Evolutionary conservation across 2,329 filamentous ascomycete genomes (phyloP).

Genomic region (Monilinia laxa): DNA sequence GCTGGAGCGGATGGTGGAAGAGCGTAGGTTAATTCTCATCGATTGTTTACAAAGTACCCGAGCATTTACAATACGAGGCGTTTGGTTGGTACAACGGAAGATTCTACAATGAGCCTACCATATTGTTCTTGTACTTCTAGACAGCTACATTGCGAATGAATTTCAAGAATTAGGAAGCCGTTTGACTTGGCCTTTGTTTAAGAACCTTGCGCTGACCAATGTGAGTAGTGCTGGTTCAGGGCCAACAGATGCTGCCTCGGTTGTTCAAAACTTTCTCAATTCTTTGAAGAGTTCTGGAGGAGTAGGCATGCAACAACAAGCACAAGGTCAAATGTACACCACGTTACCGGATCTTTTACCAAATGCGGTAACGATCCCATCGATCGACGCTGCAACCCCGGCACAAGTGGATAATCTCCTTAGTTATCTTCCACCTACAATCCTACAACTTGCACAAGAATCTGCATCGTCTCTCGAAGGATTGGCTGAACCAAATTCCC

Average conservation of each 20-base stretch:
- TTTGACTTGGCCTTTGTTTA: conserved; percentile 18
- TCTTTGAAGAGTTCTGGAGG: conserved; percentile 63
- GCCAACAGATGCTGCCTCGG: conserved; percentile 66
- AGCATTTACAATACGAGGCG: conserved; percentile 37
- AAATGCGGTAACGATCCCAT: conserved; percentile 72
- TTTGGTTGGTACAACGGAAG: conserved; percentile 36
- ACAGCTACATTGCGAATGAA: conserved; percentile 38
- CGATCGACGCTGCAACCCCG: conserved; percentile 59
- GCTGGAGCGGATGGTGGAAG: conserved; percentile 94
- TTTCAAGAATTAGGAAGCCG: conserved; percentile 28
- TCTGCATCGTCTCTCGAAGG: conserved; percentile 55
- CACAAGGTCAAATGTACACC: conserved; percentile 68
- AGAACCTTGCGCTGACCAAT: conserved; percentile 45
- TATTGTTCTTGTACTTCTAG: conserved; percentile 39
- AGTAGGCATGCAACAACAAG: conserved; percentile 44
- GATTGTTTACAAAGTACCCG: conserved; percentile 30
- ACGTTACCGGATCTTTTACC: conserved; percentile 83
- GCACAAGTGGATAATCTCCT: conserved; percentile 74
- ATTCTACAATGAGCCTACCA: conserved; percentile 26
- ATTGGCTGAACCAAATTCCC: conserved; percentile 65
- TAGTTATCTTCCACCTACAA: conserved; percentile 71
- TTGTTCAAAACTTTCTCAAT: conserved; percentile 84
- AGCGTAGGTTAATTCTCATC: conserved; percentile 80
- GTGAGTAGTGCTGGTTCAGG: conserved; percentile 57
- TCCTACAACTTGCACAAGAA: conserved; percentile 75